Percentiles rank a stretch among this genome's conserved stretches.
These are phyloP conservation scores for Suillus cothurnatus DNA, from an alignment of 768 basidiomycete genomes.

Conservation along the genomic window DNA sequence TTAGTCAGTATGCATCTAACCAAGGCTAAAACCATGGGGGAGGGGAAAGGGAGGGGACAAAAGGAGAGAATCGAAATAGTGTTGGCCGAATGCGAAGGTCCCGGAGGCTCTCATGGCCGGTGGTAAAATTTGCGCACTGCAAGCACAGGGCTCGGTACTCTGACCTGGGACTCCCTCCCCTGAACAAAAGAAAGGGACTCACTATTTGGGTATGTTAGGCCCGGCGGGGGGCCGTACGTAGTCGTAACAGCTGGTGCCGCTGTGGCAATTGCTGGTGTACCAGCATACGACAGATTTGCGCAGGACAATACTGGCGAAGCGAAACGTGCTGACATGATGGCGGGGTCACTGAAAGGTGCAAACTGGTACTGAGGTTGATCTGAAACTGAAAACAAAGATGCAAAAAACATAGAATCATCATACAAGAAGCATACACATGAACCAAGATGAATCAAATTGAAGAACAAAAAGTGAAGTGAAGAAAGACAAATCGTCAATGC, in stretches of 20 bases:
- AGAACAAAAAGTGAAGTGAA: conserved; percentile 27
- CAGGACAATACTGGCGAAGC: conserved; percentile 40
- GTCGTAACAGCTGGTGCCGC: conserved; percentile 9
- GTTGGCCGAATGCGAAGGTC: conserved; percentile 12
- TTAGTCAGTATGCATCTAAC: conserved; percentile 36
- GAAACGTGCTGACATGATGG: conserved; percentile 78
- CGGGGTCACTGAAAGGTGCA: conserved; percentile 65
- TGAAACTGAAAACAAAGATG: conserved; percentile 27
- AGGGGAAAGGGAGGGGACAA: conserved; percentile 25
- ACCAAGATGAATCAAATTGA: conserved; percentile 22
- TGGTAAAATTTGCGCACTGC: conserved; percentile 84
- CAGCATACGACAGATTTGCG: conserved; percentile 15
- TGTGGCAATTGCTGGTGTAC: conserved; percentile 11
- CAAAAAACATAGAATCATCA: conserved; percentile 13
- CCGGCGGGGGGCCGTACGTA: conserved; percentile 63
- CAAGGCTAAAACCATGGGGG: conserved; percentile 28
- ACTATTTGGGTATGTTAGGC: conserved; percentile 58
- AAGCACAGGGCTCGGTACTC: conserved; percentile 89
- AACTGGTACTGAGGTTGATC: conserved; percentile 40
- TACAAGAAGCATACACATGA: conserved; percentile 16
- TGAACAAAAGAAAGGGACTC: conserved; percentile 60
- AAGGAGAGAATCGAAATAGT: conserved; percentile 37
- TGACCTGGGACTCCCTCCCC: conserved; percentile 81
- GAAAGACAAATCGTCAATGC: conserved; percentile 26
- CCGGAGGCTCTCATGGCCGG: conserved; percentile 59